Evolutionary conservation across 2,329 filamentous ascomycete species (phyloP), one percentile per base, ranked within the genome.

Genomic region (Clonostachys rosea): DNA sequence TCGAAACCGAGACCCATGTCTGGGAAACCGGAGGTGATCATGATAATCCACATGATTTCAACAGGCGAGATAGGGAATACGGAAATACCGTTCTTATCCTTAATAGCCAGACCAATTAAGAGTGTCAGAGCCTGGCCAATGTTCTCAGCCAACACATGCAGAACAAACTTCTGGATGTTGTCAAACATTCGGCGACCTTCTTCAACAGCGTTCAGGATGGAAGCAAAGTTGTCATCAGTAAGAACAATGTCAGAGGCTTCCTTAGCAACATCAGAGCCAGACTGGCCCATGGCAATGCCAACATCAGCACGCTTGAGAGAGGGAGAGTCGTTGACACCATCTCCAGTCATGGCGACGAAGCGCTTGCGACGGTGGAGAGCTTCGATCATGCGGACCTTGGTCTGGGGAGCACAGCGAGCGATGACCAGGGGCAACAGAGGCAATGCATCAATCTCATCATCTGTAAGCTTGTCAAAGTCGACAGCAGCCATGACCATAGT

Each of bases 31-130:
- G 83, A 87, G 1, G 86, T 89, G 47, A 89, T 76, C 85, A 89
- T 89, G 57, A 89, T 89, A 51, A 90, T 83, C 86, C 85, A 89
- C 40, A 89, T 72, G 52, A 89, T 87, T 54, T 89, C 80, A n/a
- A 89, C 82, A 0, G 86, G 86, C 0, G 84, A 74, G 13, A 89
- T 73, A 0, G 85, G 85, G 58, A 89, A 89, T 6, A 89, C 84
- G 0, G 85, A 88, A 20, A 86, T 65, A 2, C 75, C 70, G 13
- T 69, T 70, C 5, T 61, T 55, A 52, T 89, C 86, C 65, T 89
- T 88, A 68, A 89, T 88, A 0, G 71, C 80, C 5, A 89, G 72
- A 47, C 85, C 86, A 34, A 89, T 79, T 5, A 89, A 75, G 6
- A 89, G 71, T 0, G 81, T 84, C 50, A 76, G 75, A 0, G 84